phyloP scores from a whole-genome alignment of 306 rosid genomes.

The Pyrus bretschneideri region DNA sequence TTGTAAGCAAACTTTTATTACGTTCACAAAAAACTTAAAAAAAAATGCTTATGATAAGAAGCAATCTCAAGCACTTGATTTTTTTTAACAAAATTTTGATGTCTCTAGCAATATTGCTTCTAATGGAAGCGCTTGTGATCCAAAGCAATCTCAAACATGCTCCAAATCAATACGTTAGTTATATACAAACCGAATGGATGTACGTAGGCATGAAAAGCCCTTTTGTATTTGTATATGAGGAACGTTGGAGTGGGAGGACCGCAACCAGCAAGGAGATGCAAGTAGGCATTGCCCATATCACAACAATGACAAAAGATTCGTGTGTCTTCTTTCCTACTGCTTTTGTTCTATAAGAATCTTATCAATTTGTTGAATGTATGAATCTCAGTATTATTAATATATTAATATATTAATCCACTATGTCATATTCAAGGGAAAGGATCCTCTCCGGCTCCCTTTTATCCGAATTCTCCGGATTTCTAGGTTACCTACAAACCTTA shows the following conservation, averaged over 20 bases:
- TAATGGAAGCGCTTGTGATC: neutral
- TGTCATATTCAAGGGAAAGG: too few species aligned
- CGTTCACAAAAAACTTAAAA: too few species aligned
- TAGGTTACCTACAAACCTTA: too few species aligned
- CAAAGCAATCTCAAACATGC: too few species aligned
- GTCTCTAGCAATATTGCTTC: too few species aligned
- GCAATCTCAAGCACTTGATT: too few species aligned
- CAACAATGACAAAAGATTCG: neutral
- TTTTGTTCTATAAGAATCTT: neutral
- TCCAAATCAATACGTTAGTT: neutral
- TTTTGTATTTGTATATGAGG: neutral
- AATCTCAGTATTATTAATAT: neutral
- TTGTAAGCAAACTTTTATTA: too few species aligned
- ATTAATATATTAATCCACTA: neutral
- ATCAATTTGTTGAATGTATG: neutral
- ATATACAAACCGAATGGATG: neutral
- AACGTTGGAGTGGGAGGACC: neutral
- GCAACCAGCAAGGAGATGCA: neutral
- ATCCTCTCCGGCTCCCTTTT: too few species aligned
- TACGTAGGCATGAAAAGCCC: neutral
- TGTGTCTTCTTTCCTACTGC: neutral
- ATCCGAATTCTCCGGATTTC: too few species aligned
- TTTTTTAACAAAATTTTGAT: too few species aligned
- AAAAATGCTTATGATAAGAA: too few species aligned
- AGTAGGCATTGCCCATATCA: neutral